Evolutionary conservation across 2,329 filamentous ascomycete species (phyloP), one percentile per base, ranked within the genome.

Genomic region (Pseudogymnoascus sp.): DNA sequence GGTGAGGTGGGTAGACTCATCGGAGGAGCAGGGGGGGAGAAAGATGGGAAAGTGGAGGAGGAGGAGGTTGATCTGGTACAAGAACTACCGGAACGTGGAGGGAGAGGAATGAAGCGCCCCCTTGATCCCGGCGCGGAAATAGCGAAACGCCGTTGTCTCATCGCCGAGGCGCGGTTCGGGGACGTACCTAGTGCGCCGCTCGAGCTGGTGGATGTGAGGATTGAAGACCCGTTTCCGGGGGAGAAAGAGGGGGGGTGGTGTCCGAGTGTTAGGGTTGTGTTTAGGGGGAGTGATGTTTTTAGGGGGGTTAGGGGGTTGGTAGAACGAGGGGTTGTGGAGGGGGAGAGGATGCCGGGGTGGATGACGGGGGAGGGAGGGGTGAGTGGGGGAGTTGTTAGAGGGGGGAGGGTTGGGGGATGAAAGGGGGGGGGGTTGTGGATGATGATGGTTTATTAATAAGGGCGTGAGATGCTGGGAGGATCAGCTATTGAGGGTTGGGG

Each of bases 331-430:
- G 80, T 90, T 60, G 78, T 96, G 25, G 85, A 95, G 71, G 88
- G 90, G 1, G 82, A 86, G 69, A 83, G 79, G 62, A 92, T 95
- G 88, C 91, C 92, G 0, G 89, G 89, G 0, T 96, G 91, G 91
- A 88, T 96, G 87, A 94, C 91, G 0, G 92, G 91, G 1, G 91
- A 96, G 70, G 89, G 91, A 50, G 89, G 87, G 0, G 85, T 94
- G 4, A 94, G 89, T 62, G 80, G 86, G 38, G 89, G 90, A 0
- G 81, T 84, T 37, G 35, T 37, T 3, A 37, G 12, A 4, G 35
- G 14, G 35, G 35, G 35, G 35, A 37, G 35, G 35, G 35, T 37
- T 37, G 35, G 35, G 35, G 35, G 35, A 4, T 37, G 35, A 37
- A 37, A 37, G 35, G 14, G 11, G 12, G 11, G 4, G 12, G 14